A percentile compares a stretch with the other conserved stretches of the same genome.
Evolutionary conservation across 2,329 filamentous ascomycete species (phyloP).

Genomic region (Exophiala alcalophila): DNA sequence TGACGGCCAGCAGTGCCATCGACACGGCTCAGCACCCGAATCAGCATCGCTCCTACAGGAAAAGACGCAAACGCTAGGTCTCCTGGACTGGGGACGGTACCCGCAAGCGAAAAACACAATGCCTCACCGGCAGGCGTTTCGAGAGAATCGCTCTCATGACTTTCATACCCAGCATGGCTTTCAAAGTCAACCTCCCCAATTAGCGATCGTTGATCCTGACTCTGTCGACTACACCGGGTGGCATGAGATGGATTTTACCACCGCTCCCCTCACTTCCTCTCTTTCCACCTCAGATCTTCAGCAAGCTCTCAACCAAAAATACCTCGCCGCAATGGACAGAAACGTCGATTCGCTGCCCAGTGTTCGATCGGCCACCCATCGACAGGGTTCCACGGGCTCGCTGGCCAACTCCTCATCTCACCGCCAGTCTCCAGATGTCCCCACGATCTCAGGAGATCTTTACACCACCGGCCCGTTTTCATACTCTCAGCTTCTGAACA

Average conservation of each 20-base stretch:
- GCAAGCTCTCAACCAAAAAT: conserved; percentile 16
- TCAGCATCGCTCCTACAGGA: too few species aligned
- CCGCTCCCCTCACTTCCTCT: conserved; percentile 18
- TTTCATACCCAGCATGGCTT: conserved; percentile 23
- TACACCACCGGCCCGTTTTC: conserved; percentile 22
- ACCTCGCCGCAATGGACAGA: conserved; percentile 26
- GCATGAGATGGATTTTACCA: conserved; percentile 30
- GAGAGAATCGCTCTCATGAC: conserved; percentile 24
- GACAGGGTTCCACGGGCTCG: conserved; percentile 18
- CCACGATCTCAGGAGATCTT: conserved; percentile 23
- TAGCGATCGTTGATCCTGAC: conserved; percentile 27
- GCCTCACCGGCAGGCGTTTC: conserved; percentile 21
- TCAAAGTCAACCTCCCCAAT: conserved; percentile 21
- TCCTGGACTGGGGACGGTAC: too few species aligned
- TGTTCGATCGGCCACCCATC: conserved; percentile 16
- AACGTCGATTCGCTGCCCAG: conserved; percentile 20
- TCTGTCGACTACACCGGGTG: conserved; percentile 25
- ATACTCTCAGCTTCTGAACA: conserved; percentile 28
- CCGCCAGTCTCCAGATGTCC: conserved; percentile 16
- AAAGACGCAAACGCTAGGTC: too few species aligned
- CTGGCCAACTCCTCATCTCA: conserved; percentile 11
- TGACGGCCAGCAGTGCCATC: not conserved
- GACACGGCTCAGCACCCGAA: conserved; percentile 1
- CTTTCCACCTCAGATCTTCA: conserved; percentile 9
- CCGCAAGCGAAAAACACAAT: too few species aligned